Base-by-base conservation (phyloP, 2,329 filamentous ascomycete genomes). In the Ambrosiella cleistominuta region DNA sequence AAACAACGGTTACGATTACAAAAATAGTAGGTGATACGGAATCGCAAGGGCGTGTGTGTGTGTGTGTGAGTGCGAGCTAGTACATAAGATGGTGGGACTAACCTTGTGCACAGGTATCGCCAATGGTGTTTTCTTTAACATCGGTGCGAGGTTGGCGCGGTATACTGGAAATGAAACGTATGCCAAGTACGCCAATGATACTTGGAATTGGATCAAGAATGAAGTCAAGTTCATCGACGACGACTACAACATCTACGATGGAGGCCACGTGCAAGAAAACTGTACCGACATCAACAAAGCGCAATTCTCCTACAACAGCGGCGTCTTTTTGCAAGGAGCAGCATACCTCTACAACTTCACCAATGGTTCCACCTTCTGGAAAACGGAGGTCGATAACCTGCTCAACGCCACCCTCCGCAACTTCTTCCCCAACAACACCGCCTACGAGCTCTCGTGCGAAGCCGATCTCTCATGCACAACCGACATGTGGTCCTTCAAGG, bases 1-100 rank as follows among this genome's bases (percentile, higher is more conserved):
- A 63, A 88, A 90, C 66, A 75, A 74, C 37, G 87, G 87, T 27
- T 93, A 86, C 68, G 77, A 82, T 65, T 89, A 90, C 74, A 93
- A 83, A 68, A 83, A 83, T 65, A 76, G 73, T 75, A 67, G 38
- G 70, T 67, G 19, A 36, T 19, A 35, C 39, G 6, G 8, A 36
- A 35, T 27, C 15, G 3, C 27, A 3, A 27, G 27, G 2, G 27
- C 27, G 6, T 3, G n/a, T 3, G 39, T 11, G n/a, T 12, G 39
- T 2, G n/a, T 42, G 11, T 42, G 11, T 5, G 27, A n/a, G 11
- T 42, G 11, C 39, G 27, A n/a, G 2, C n/a, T 11, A 39, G 38
- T 11, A 44, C 17, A 12, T 17, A 42, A 39, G 11, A 15, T 44
- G n/a, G 17, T 13, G 9, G 7, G 17, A n/a, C 53, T 44, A 17